Conservation (phyloP, 352 stramenopile genomes). For the Phytopythium cucurbitacearum region DNA sequence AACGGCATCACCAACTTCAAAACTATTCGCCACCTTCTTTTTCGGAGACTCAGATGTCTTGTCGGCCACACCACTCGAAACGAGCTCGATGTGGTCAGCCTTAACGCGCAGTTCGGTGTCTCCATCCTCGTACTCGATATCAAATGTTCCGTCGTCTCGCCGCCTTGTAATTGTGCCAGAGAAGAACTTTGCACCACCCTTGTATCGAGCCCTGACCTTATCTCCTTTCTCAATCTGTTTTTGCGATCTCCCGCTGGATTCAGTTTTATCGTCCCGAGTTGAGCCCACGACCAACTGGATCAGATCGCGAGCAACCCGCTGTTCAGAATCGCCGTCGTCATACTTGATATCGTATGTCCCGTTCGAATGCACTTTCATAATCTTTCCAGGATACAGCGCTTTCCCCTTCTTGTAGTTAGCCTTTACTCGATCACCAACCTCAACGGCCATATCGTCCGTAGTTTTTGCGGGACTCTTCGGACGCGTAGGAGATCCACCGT, state of each 20-base stretch:
- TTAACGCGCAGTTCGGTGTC: constrained; percentile 24
- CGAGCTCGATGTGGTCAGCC: constrained; percentile 10
- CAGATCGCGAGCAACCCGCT: constrained; percentile 15
- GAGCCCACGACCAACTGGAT: constrained; percentile 10
- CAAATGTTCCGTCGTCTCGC: constrained; percentile 48
- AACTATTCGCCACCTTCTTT: constrained; percentile 7
- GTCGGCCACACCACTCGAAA: neutral
- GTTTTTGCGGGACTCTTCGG: neutral
- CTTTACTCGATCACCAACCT: constrained; percentile 23
- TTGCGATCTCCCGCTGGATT: too few relatives aligned
- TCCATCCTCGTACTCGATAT: constrained; percentile 48
- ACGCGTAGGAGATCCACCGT: neutral
- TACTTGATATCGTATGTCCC: constrained; percentile 49
- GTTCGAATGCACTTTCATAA: constrained; percentile 50
- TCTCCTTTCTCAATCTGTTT: constrained; percentile 27
- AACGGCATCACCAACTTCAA: constrained; percentile 19
- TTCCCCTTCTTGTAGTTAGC: constrained; percentile 30
- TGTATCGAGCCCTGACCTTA: constrained; percentile 37
- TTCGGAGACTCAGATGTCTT: constrained; percentile 5
- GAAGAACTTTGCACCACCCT: constrained; percentile 36
- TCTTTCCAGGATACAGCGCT: constrained; percentile 53
- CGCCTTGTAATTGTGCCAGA: constrained; percentile 36
- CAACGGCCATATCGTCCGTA: constrained; percentile 6
- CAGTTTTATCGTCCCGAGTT: neutral
- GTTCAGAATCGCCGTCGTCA: constrained; percentile 45